These are phyloP conservation scores for Circinella umbellata DNA, from an alignment of 371 early-diverging fungal genomes.

Conservation along the genomic window DNA sequence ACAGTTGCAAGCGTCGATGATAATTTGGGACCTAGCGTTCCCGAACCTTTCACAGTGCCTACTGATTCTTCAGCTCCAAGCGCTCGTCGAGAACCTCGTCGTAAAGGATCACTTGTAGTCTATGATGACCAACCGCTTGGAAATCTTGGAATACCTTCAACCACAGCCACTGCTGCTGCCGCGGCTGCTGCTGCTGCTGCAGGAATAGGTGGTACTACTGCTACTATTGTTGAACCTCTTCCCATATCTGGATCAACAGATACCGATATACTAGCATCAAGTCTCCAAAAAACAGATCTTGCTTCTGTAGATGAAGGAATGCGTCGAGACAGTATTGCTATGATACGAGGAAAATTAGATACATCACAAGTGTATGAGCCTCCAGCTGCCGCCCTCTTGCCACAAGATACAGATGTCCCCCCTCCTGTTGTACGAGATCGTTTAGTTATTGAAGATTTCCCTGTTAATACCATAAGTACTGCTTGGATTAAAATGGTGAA, in stretches of 20 bases:
- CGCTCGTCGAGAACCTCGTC: slow-evolving; percentile 40
- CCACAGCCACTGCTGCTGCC: not conserved
- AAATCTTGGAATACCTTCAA: not conserved
- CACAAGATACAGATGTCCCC: slow-evolving; percentile 68
- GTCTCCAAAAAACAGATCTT: slow-evolving; percentile 15
- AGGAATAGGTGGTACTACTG: slow-evolving; percentile 15
- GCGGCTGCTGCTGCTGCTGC: no score
- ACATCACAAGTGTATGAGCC: slow-evolving; percentile 63
- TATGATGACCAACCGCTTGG: slow-evolving; percentile 62
- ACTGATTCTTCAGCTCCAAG: slow-evolving; percentile 23
- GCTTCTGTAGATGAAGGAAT: slow-evolving; percentile 15
- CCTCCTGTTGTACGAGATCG: slow-evolving; percentile 68
- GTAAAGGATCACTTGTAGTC: slow-evolving; percentile 65
- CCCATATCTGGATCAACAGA: slow-evolving; percentile 22
- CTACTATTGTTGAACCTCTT: slow-evolving; percentile 31
- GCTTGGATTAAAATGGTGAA: slow-evolving; percentile 80
- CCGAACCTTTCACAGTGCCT: slow-evolving; percentile 12
- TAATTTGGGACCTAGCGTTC: not conserved
- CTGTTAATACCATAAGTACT: slow-evolving; percentile 64
- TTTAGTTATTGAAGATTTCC: slow-evolving; percentile 70
- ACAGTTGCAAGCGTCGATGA: not conserved
- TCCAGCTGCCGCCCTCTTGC: slow-evolving; percentile 48
- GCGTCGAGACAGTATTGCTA: slow-evolving; percentile 34
- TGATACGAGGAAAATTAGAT: slow-evolving; percentile 45
- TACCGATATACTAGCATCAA: slow-evolving; percentile 28